Base-by-base conservation (phyloP, 1,139 yeast species). In the Lodderomyces theae region DNA sequence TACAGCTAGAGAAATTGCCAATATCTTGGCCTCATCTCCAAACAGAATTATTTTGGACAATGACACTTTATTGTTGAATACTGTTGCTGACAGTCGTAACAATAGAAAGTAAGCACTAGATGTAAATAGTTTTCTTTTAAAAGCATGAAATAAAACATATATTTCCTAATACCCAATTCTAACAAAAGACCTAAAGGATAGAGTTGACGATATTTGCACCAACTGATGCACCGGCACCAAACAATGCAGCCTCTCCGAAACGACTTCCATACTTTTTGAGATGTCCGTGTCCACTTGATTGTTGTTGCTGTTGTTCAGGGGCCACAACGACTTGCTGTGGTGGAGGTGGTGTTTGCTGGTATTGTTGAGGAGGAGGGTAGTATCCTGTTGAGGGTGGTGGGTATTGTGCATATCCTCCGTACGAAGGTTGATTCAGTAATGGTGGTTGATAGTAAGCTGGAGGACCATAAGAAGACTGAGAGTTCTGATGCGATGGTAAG, bases 141-240 rank as follows among this genome's bases (percentile, higher is more conserved):
- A 10, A 35, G 7, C n/a, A 36, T 5, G 26, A 29, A 19, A 36
- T 22, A 21, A 21, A 29, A 23, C 26, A 24, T 29, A 29, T 21
- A 23, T 36, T 28, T 12, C 33, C 19, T 5, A 10, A 12, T 23
- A 10, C 26, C 26, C 26, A 23, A 23, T 23, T 23, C 8, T 18
- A 30, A n/a, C n/a, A 23, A 11, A 22, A 13, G 31, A 31, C n/a
- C 21, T 73, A 88, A 52, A 89, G 86, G 46, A 90, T 89, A 35
- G 89, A 79, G 65, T 90, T 84, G 48, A 92, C 88, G 42, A 92
- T 51, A 56, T 90, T 92, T 38, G 92, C 76, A 54, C 98, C 97
- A 41, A 90, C 72, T 1, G 97, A 85, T 32, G 97, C 96, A 71
- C 98, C 98, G 16, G 97, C 97, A 63, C 97, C 97, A 52, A 88